Conservation (phyloP, 352 stramenopile genomes). For the Pilasporangium apinafurcum region DNA sequence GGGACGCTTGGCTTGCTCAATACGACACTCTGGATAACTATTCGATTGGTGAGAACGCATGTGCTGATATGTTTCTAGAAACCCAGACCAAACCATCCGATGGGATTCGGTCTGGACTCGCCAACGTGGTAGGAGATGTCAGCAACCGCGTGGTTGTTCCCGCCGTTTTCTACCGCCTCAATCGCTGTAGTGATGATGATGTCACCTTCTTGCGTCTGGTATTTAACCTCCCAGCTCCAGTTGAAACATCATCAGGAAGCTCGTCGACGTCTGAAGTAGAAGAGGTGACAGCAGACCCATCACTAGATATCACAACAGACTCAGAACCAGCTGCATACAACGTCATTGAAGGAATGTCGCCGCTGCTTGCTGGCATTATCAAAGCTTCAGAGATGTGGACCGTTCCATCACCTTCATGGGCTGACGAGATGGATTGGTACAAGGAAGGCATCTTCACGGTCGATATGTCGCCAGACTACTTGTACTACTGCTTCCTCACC, state of each 20-base stretch:
- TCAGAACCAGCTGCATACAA: conserved; percentile 1
- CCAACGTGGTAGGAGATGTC: too few relatives aligned
- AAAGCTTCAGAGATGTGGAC: conserved; percentile 20
- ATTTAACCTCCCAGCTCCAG: neutral
- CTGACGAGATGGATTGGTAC: conserved; percentile 1
- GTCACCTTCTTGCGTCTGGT: conserved; percentile 2
- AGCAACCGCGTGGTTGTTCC: conserved; percentile 3
- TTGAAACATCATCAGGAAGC: neutral
- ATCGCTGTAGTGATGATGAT: conserved; percentile 2
- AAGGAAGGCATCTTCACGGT: conserved; percentile 5
- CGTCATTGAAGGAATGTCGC: conserved; percentile 3
- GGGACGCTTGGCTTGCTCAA: too few relatives aligned
- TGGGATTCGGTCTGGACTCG: too few relatives aligned
- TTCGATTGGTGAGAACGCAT: neutral
- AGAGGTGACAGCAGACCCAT: neutral
- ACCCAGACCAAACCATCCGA: neutral
- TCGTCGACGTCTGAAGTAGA: neutral
- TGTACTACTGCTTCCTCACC: conserved; percentile 10
- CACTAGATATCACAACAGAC: neutral
- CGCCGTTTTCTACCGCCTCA: conserved; percentile 10
- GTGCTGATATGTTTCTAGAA: neutral
- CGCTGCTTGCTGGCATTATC: conserved; percentile 15
- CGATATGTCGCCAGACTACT: neutral
- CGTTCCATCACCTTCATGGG: conserved; percentile 11
- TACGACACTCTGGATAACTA: neutral